phyloP scores from a whole-genome alignment of 2,329 filamentous ascomycete species.

The Diaporthe citrichinensis region DNA sequence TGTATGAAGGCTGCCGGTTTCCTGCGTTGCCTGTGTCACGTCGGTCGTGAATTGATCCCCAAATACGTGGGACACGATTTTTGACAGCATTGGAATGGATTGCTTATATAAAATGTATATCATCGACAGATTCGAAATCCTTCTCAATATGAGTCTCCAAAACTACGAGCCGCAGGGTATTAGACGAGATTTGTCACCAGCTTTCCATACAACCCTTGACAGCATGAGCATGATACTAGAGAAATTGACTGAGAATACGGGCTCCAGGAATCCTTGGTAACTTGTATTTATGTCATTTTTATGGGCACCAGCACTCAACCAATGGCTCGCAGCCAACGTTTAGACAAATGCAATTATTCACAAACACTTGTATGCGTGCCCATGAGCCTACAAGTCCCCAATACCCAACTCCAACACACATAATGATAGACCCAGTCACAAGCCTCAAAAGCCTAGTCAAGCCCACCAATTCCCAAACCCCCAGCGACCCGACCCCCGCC shows the following conservation, averaged over 20 bases:
- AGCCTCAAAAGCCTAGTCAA: constrained; percentile 10
- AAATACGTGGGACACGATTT: background rate
- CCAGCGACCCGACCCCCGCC: constrained; percentile 38
- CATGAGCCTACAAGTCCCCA: background rate
- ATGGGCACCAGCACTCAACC: background rate
- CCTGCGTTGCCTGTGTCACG: background rate
- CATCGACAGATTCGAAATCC: background rate
- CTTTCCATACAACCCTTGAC: background rate
- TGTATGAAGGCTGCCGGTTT: no score
- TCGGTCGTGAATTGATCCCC: background rate
- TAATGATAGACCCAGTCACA: background rate
- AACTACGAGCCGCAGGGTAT: no score
- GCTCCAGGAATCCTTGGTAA: background rate
- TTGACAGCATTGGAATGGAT: background rate
- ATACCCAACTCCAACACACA: background rate
- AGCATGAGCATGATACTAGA: no score
- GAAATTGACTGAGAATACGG: background rate
- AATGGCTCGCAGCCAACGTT: background rate
- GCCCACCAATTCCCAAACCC: constrained; percentile 40
- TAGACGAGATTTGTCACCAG: background rate
- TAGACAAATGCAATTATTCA: background rate
- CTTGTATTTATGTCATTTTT: background rate
- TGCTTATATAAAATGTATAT: background rate
- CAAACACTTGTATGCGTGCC: background rate
- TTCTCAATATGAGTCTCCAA: no score